phyloP scores from a whole-genome alignment of 495 filamentous ascomycete species.

The Cercophora newfieldiana region DNA sequence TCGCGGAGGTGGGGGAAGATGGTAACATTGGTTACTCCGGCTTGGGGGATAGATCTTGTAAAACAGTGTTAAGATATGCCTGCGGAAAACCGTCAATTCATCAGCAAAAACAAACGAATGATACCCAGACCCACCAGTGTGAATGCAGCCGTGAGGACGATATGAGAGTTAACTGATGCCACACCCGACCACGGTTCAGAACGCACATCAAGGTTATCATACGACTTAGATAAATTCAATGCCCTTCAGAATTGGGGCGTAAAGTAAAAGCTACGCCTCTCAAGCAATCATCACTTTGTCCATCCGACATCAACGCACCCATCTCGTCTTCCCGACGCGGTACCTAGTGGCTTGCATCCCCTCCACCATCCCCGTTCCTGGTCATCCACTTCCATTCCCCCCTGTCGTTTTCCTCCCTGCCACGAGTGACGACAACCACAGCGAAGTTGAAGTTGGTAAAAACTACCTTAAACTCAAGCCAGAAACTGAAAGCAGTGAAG shows the following conservation, averaged over 20 bases:
- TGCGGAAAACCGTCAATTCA: too few relatives aligned
- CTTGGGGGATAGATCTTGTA: neutral
- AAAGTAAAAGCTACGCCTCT: neutral
- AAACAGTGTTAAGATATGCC: neutral
- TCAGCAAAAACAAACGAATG: neutral
- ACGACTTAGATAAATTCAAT: neutral
- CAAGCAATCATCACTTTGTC: neutral
- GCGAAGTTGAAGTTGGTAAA: neutral
- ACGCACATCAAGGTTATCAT: neutral
- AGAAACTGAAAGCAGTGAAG: neutral
- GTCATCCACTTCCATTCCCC: neutral
- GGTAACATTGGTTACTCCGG: neutral
- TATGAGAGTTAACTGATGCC: too few relatives aligned
- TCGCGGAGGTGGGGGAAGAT: conserved; percentile 15
- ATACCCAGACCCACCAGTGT: neutral
- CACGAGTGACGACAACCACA: neutral
- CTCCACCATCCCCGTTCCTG: neutral
- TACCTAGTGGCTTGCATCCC: neutral
- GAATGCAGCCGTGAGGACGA: too few relatives aligned
- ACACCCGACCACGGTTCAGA: too few relatives aligned
- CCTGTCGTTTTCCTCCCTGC: neutral
- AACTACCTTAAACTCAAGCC: neutral
- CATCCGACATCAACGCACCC: too few relatives aligned
- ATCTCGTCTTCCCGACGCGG: neutral
- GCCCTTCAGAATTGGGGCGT: neutral